Percentiles rank a stretch among this genome's conserved stretches.
Evolutionary conservation across 2,329 filamentous ascomycete species (phyloP).

Genomic region (Pseudogymnoascus verrucosus): DNA sequence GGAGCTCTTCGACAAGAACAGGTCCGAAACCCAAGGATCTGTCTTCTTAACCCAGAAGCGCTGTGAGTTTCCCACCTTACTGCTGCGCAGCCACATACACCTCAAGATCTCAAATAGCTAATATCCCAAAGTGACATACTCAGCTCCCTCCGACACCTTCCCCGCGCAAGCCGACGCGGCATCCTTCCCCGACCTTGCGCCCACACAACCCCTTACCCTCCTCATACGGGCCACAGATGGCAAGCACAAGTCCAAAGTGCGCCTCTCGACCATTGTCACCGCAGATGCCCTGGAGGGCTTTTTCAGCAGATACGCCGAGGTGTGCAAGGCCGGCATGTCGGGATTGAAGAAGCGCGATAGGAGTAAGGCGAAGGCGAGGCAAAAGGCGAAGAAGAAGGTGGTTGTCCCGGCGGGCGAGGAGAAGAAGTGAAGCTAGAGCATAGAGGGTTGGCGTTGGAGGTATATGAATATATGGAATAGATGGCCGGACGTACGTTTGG

Average conservation of each 20-base stretch:
- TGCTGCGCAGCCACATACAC: slow-evolving; percentile 14
- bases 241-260: slow-evolving; percentile 57
- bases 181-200: slow-evolving; percentile 52
- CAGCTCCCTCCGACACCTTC: slow-evolving; percentile 29
- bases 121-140: slow-evolving; percentile 17
- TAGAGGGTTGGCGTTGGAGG: slow-evolving; percentile 4
- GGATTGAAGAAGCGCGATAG: slow-evolving; percentile 88
- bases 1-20: slow-evolving; percentile 59
- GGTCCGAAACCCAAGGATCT: slow-evolving; percentile 63
- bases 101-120: slow-evolving; percentile 8
- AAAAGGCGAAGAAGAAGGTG: slow-evolving; percentile 52
- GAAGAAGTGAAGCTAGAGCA: slow-evolving; percentile 16
- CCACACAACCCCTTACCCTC: slow-evolving; percentile 56
- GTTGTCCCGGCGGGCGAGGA: slow-evolving; percentile 20
- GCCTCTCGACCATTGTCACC: slow-evolving; percentile 75
- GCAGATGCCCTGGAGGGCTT: slow-evolving; percentile 71
- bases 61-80: slow-evolving; percentile 38
- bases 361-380: slow-evolving; percentile 73
- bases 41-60: slow-evolving; percentile 72
- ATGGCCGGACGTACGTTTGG: background rate
- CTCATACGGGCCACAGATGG: slow-evolving; percentile 81
- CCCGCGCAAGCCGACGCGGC: slow-evolving; percentile 38
- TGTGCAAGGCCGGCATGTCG: slow-evolving; percentile 83
- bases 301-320: slow-evolving; percentile 77
- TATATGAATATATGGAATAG: background rate